Percentiles rank a stretch among this genome's conserved stretches.
These are phyloP conservation scores for Exophiala aquamarina DNA, from an alignment of 2,329 filamentous ascomycete genomes.

Conservation along the genomic window DNA sequence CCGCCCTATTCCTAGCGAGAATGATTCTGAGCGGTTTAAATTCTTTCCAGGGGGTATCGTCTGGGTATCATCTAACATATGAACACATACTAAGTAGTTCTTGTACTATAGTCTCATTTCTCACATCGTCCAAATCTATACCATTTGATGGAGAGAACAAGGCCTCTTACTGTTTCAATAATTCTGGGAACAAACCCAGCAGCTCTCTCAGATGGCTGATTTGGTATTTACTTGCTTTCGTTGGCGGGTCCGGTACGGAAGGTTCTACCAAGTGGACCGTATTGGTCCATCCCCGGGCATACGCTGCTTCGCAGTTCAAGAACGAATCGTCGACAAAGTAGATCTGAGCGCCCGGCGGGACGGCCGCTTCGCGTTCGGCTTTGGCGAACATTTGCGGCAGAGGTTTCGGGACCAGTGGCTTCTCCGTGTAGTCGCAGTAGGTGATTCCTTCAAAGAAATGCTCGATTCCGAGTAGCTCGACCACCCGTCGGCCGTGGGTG, in stretches of 20 bases:
- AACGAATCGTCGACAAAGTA: constrained; percentile 95
- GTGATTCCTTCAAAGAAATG: constrained; percentile 94
- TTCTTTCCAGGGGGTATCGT: background rate
- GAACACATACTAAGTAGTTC: too few species aligned
- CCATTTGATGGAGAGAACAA: too few species aligned
- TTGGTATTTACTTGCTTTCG: constrained; percentile 69
- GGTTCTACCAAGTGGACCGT: constrained; percentile 83
- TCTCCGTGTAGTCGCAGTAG: constrained; percentile 80
- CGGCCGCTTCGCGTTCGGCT: constrained; percentile 81
- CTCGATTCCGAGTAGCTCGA: constrained; percentile 76
- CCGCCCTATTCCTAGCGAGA: background rate
- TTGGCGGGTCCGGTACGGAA: constrained; percentile 61
- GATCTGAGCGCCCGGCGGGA: constrained; percentile 67
- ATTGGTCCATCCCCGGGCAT: constrained; percentile 75
- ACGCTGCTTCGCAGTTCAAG: constrained; percentile 74
- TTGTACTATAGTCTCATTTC: too few species aligned
- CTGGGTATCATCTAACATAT: background rate
- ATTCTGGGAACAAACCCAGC: constrained; percentile 72
- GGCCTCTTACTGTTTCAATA: constrained; percentile 38
- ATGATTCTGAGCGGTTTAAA: background rate
- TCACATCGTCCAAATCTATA: too few species aligned
- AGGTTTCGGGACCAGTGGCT: constrained; percentile 83
- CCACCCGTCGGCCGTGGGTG: constrained; percentile 79
- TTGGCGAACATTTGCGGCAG: constrained; percentile 79
- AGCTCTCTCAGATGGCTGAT: constrained; percentile 76